Conservation (phyloP, 2,329 filamentous ascomycete species). For the Stachybotrys echinatus region DNA sequence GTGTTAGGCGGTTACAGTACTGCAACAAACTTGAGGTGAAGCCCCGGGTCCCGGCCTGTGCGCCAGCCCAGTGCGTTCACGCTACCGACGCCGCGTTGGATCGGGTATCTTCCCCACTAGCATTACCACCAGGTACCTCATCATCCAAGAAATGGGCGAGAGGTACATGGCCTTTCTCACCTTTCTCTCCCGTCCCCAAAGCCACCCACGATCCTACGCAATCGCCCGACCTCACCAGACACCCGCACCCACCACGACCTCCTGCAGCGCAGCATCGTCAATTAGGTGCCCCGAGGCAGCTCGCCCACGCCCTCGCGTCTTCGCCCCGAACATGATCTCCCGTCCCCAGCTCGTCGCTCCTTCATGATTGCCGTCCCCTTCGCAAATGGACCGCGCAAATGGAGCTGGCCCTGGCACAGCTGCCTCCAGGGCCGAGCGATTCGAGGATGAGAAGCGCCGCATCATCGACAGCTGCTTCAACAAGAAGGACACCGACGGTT, state of each 20-base stretch:
- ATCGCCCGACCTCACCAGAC: no score
- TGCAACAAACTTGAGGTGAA: not conserved
- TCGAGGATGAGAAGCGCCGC: slow-evolving; percentile 93
- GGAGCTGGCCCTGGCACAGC: slow-evolving; percentile 27
- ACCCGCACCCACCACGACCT: no score
- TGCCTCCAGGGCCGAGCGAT: slow-evolving; percentile 64
- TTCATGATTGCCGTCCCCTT: slow-evolving; percentile 12
- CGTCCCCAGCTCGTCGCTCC: slow-evolving; percentile 16
- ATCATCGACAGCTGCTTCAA: slow-evolving; percentile 93
- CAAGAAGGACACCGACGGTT: slow-evolving; percentile 83
- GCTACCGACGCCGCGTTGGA: no score
- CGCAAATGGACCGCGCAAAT: slow-evolving; percentile 34
- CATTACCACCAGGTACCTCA: no score
- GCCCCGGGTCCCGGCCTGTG: not conserved
- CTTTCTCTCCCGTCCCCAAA: not conserved
- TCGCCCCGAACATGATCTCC: slow-evolving; percentile 20
- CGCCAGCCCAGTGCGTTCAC: not conserved
- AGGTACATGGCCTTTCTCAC: no score
- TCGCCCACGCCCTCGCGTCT: not conserved
- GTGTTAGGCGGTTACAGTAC: not conserved
- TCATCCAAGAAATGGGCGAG: no score
- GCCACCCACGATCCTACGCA: not conserved
- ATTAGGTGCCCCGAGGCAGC: not conserved
- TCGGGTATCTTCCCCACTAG: no score
- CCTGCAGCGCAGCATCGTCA: not conserved